Evolutionary conservation across 345 rosid genomes (phyloP).

Genomic region (Populus deltoides): DNA sequence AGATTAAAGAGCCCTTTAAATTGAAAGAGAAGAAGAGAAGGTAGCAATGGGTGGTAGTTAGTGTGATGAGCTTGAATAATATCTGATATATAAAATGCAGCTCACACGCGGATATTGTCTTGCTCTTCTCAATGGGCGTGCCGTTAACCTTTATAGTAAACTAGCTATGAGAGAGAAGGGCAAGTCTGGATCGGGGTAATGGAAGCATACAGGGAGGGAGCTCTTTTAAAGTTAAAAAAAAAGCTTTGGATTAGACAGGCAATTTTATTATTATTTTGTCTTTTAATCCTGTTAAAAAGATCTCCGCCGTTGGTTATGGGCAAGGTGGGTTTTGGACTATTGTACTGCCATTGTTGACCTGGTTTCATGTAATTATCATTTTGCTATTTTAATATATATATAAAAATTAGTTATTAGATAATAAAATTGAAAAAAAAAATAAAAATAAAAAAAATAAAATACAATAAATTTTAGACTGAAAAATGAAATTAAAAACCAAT

Average conservation of each 20-base stretch:
- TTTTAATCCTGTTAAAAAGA: background rate
- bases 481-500: too few species aligned
- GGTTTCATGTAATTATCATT: too few species aligned
- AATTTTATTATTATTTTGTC: too few species aligned
- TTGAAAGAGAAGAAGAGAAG: too few species aligned
- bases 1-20: background rate
- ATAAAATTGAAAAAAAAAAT: too few species aligned
- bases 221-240: too few species aligned
- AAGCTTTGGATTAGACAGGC: too few species aligned
- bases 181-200: background rate
- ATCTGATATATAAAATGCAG: background rate
- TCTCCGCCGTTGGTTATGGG: slow-evolving; percentile 12
- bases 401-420: too few species aligned
- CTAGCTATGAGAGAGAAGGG: background rate
- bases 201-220: background rate
- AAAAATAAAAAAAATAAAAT: too few species aligned
- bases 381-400: too few species aligned
- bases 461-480: too few species aligned
- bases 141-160: background rate
- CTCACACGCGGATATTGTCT: background rate
- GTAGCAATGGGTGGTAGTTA: background rate
- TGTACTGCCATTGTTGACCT: too few species aligned
- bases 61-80: background rate
- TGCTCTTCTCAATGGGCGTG: background rate
- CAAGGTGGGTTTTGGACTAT: background rate